Conservation (phyloP, 192 early-diverging fungal genomes). For the Chytriomyces sp. region DNA sequence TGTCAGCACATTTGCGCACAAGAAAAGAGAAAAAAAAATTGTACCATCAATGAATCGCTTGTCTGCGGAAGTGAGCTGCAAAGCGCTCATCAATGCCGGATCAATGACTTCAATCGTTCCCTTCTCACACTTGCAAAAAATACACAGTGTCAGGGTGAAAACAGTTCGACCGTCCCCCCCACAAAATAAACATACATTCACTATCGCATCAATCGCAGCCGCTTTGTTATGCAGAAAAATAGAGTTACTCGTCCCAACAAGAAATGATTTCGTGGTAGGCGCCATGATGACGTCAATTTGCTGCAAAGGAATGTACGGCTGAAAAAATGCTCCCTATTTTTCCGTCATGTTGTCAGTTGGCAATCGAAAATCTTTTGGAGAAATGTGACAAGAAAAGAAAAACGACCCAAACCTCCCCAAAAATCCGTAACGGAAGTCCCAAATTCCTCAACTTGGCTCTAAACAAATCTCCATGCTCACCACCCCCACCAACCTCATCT, state of each 20-base stretch:
- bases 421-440: conserved; percentile 65
- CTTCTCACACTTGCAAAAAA: conserved; percentile 62
- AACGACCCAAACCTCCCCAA: conserved; percentile 29
- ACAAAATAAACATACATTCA: conserved; percentile 66
- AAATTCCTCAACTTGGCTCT: conserved; percentile 35
- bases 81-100: conserved; percentile 56
- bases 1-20: not conserved
- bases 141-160: not conserved
- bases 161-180: not conserved
- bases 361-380: conserved; percentile 5
- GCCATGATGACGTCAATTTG: conserved; percentile 79
- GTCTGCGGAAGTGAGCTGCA: conserved; percentile 72
- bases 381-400: not conserved
- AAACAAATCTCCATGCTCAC: conserved; percentile 11
- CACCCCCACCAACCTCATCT: not conserved
- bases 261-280: conserved; percentile 66
- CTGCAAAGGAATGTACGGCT: conserved; percentile 82
- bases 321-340: conserved; percentile 73
- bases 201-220: conserved; percentile 73
- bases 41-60: conserved; percentile 74
- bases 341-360: not conserved
- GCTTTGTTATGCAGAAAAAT: conserved; percentile 80
- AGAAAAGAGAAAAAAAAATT: not conserved
- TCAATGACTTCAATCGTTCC: conserved; percentile 75
- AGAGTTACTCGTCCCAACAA: conserved; percentile 79